Base-by-base conservation (phyloP, 306 rosid species). In the Corylus avellana region DNA sequence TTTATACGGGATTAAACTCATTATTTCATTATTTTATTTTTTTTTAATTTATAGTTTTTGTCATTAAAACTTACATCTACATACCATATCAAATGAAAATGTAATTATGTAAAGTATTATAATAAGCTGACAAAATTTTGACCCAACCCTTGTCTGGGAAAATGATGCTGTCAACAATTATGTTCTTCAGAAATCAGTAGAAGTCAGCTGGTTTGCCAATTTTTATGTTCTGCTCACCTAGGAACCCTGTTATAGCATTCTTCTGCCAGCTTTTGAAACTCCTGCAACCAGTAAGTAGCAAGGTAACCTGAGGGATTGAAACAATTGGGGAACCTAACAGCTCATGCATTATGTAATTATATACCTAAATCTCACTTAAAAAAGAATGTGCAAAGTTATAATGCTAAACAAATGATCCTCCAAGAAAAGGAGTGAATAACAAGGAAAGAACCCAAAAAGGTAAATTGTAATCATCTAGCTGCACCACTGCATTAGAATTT, bases 261-360 rank as follows among this genome's bases (percentile, higher is more conserved):
- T 90, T 96, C 86, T 96, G 94, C 99, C 96, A 93, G 84, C 99
- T 51, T 87, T 93, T 93, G 85, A 96, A 93, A 88, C 97, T 93
- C 94, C 98, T 93, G 88, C 79, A 84, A 70, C 66, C 73, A 75
- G 82, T 63, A 32, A 66, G 69, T 56, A 20, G 77, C 20, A 39
- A 64, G 39, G 50, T 12, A 46, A 69, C 75, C 80, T 58, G 35
- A 73, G 75, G 27, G 68, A 64, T 48, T 12, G 61, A 46, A 58
- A 39, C 18, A 42, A 8, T 59, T 25, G 66, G 1, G 66, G 66
- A 59, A 59, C 37, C 16, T 22, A 59, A 25, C 17, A 25, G 37
- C 3, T 1, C 64, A 58, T 10, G 35, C 27, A 20, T 58, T 58
- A 58, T 58, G 64, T 10, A 58, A 58, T 58, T 8, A 59, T 59